These are phyloP conservation scores for Solanum peruvianum DNA, from an alignment of 257 asterid species.

Conservation along the genomic window DNA sequence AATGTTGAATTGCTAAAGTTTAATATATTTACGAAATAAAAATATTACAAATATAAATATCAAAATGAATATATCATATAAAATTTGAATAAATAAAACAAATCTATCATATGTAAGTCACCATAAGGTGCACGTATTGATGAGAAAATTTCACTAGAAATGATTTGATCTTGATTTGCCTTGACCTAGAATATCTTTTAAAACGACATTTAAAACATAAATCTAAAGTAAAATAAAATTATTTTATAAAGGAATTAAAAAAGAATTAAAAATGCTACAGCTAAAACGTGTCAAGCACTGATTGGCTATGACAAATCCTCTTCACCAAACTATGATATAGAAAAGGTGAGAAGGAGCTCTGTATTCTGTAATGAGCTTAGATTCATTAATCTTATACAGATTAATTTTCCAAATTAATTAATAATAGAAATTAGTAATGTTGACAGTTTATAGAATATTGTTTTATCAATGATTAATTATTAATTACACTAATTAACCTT, in stretches of 20 bases:
- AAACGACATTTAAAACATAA: background rate
- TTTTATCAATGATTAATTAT: conserved; percentile 21
- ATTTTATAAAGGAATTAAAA: background rate
- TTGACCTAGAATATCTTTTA: background rate
- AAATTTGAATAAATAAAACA: background rate
- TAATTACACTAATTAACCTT: conserved; percentile 5
- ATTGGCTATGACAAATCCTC: background rate
- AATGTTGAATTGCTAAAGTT: background rate
- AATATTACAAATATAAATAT: background rate
- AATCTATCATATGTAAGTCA: background rate
- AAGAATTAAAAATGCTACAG: background rate
- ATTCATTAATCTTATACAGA: background rate
- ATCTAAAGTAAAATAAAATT: background rate
- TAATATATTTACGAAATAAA: background rate
- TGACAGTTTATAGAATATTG: background rate
- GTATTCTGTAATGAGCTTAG: background rate
- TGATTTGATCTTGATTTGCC: background rate
- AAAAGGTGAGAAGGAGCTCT: background rate
- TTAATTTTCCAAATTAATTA: background rate
- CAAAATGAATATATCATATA: background rate
- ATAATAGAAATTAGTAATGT: background rate
- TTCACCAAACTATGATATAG: background rate
- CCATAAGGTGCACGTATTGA: background rate
- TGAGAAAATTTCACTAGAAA: background rate
- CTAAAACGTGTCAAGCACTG: background rate